Base-by-base conservation (phyloP, 208 protist genomes). In the Crithidia fasciculata region DNA sequence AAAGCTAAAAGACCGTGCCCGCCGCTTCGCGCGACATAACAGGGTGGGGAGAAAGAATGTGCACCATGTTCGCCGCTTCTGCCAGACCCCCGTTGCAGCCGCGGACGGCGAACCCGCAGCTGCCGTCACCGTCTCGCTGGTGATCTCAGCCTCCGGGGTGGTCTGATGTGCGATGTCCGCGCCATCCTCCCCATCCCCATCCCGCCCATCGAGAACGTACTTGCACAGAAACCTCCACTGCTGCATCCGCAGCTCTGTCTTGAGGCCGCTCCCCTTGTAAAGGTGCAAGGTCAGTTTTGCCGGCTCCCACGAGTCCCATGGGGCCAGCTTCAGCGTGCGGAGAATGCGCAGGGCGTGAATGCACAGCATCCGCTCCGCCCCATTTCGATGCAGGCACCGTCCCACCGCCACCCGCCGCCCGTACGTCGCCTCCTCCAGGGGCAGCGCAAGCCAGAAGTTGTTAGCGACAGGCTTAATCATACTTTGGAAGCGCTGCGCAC, bases 381-480 rank as follows among this genome's bases (percentile, higher is more conserved):
- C 80, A 47, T 80, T 83, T 15, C 84, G 78, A 43, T 55, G 72
- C 9, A 82, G 36, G 65, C 89, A 90, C 15, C 89, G 84, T 19
- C 89, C 89, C 13, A 88, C 36, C n/a, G 86, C 89, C 0, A 90
- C 61, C 5, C 81, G 82, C 16, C 58, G n/a, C 5, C 84, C 84
- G 52, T 90, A 89, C 6, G 59, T 15, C 10, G 56, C 62, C 36
- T 47, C 56, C 18, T 85, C 69, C 15, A 94, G 44, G n/a, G 89
- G 89, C 54, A 94, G 76, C 43, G 72, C 76, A 74, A 91, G 83
- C 89, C 89, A 94, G 62, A 80, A 88, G 60, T 83, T 94, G 74
- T 91, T 94, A 4, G 86, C 85, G 36, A 45, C 43, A 9, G 73
- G 9, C 18, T 78, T 71, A 7, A 64, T 18, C 4, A 43, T 28